Evolutionary conservation across 73 alveolate species (phyloP), one percentile per base, ranked within the genome.

Genomic region (Blepharisma stoltei): DNA sequence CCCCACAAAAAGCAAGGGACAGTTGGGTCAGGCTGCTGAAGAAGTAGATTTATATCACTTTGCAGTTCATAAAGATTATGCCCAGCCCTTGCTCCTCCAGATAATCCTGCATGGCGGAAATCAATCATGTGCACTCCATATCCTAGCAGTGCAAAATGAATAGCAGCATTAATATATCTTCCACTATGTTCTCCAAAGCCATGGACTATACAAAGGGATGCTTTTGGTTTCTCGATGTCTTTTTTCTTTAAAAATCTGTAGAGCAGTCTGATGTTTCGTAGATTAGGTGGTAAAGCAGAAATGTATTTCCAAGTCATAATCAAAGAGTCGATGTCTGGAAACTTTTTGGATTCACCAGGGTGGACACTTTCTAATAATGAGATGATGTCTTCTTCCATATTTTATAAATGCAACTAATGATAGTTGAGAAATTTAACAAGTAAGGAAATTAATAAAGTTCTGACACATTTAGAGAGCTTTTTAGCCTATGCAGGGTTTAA

Each of bases 161-260:
- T 81, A 7, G 95, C 98, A 7, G 71, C 46, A 76, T 90, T 92
- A 21, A 83, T 18, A 67, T 77, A 86, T 41, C 95, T 66, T 18
- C 93, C 98, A 44, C 93, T 75, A 71, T 88, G 90, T 70, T 93
- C 97, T 27, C 94, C 98, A 71, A 88, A 88, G 21, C 98, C 98
- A 81, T 92, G 98, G 47, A 88, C 71, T 8, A 92, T 86, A 23
- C 83, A 78, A 27, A 92, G 45, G 1, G 96, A 71, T 6, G 98
- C 98, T 78, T 68, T 83, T 18, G 66, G 47, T 67, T 21, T 32
- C 32, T 14, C 48, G 45, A 60, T n/a, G 14, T 14, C 37, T 25
- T 11, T 14, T 8, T 20, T n/a, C 23, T 14, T 18, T 38, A 60
- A 60, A 14, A 18, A 38, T 9, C 73, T 14, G 46, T 60, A 60